phyloP scores from a whole-genome alignment of 139 green algal genomes.

The Chlamydomonas incerta region DNA sequence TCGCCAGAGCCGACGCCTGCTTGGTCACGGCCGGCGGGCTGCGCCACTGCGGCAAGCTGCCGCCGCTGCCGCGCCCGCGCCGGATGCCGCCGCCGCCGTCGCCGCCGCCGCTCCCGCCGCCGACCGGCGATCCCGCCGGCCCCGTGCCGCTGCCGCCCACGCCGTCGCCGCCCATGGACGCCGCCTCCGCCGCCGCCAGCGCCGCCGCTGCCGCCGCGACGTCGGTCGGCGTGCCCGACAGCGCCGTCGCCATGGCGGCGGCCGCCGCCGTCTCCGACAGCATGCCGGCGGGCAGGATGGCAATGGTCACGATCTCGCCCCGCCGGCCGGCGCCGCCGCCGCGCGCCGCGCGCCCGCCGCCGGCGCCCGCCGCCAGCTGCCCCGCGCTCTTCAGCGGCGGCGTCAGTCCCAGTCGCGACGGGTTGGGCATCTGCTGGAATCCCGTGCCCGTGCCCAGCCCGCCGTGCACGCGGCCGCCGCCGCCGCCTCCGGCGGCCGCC shows the following conservation, averaged over 20 bases:
- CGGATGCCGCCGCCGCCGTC: background rate
- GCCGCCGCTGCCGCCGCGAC: slow-evolving; percentile 23
- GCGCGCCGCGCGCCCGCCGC: background rate
- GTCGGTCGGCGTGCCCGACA: slow-evolving; percentile 16
- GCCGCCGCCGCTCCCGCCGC: background rate
- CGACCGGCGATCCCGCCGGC: background rate
- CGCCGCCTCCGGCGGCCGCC: background rate
- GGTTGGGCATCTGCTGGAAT: slow-evolving; percentile 21
- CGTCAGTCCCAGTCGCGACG: slow-evolving; percentile 33
- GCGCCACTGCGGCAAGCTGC: background rate
- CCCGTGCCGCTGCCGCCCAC: background rate
- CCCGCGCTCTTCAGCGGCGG: slow-evolving; percentile 22
- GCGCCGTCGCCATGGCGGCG: slow-evolving; percentile 6
- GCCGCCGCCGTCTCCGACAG: slow-evolving; percentile 23
- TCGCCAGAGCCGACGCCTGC: slow-evolving; percentile 36
- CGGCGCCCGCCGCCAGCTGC: slow-evolving; percentile 15
- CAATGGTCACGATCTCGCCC: slow-evolving; percentile 81
- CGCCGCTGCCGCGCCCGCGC: background rate
- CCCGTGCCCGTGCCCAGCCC: background rate
- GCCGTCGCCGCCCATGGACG: slow-evolving; percentile 1
- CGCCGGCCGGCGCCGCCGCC: slow-evolving; percentile 1
- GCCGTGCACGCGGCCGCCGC: background rate
- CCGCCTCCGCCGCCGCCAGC: slow-evolving; percentile 39
- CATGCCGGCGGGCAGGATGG: slow-evolving; percentile 70
- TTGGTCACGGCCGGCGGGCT: background rate